phyloP scores from a whole-genome alignment of 352 stramenopile genomes.

The Globisporangium radiosum region DNA sequence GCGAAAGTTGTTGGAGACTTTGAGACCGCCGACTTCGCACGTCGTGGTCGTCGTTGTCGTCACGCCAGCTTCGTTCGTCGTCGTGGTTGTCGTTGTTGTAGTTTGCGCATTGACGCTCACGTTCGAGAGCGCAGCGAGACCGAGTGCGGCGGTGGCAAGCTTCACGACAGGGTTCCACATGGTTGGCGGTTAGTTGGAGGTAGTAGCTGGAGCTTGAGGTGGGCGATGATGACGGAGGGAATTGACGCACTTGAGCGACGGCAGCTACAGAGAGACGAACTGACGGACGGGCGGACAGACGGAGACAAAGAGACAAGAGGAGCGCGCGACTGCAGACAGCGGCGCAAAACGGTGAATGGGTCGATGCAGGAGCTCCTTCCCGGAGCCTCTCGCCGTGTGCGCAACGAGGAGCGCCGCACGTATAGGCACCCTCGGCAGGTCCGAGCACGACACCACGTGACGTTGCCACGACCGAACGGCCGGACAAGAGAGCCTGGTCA shows the following conservation, averaged over 20 bases:
- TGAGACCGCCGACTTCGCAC: constrained; percentile 15
- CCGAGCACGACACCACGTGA: not conserved
- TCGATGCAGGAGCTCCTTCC: not conserved
- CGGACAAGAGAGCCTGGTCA: not conserved
- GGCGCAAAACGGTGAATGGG: constrained; percentile 16
- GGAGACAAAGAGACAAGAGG: constrained; percentile 1
- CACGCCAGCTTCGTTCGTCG: not conserved
- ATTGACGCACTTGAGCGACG: too few relatives aligned
- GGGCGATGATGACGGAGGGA: not conserved
- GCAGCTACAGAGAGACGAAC: not conserved
- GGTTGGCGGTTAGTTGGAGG: too few relatives aligned
- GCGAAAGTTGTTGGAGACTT: constrained; percentile 13
- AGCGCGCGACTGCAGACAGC: not conserved
- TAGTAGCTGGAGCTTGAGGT: too few relatives aligned
- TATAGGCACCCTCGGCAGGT: not conserved
- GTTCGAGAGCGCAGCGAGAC: constrained; percentile 1
- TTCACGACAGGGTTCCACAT: constrained; percentile 13
- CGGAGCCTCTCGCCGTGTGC: not conserved
- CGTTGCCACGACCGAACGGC: not conserved
- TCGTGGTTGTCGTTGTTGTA: constrained; percentile 8
- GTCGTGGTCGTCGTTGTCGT: constrained; percentile 5
- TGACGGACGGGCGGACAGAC: not conserved
- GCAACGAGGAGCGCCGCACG: not conserved
- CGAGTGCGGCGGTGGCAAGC: not conserved
- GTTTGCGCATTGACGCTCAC: constrained; percentile 3